phyloP scores from a whole-genome alignment of 257 asterid genomes.

The Fraxinus anomala region DNA sequence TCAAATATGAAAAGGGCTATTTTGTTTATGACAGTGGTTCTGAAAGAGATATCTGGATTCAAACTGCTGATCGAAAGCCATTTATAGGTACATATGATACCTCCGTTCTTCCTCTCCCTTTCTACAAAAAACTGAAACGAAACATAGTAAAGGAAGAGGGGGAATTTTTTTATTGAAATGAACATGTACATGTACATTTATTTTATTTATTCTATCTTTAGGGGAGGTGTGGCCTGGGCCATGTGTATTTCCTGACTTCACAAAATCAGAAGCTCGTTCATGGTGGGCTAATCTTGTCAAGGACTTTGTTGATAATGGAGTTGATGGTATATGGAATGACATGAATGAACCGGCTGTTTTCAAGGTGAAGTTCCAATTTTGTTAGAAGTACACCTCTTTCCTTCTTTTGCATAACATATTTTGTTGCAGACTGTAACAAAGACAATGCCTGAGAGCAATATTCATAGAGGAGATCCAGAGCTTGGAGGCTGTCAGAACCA shows the following conservation, averaged over 20 bases:
- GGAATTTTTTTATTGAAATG: background rate
- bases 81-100: slow-evolving; percentile 53
- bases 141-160: background rate
- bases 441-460: slow-evolving; percentile 95
- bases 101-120: background rate
- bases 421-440: slow-evolving; percentile 78
- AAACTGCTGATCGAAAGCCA: slow-evolving; percentile 74
- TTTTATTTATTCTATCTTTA: slow-evolving; percentile 33
- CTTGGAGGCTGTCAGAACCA: slow-evolving; percentile 85
- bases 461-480: slow-evolving; percentile 84
- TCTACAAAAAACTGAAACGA: background rate
- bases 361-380: slow-evolving; percentile 59
- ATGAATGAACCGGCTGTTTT: slow-evolving; percentile 98
- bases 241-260: slow-evolving; percentile 93
- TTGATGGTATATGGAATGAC: slow-evolving; percentile 98
- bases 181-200: background rate
- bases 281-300: slow-evolving; percentile 96
- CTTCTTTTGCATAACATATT: slow-evolving; percentile 24
- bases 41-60: slow-evolving; percentile 78
- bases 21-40: slow-evolving; percentile 86
- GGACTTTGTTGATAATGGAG: slow-evolving; percentile 78
- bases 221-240: slow-evolving; percentile 99
- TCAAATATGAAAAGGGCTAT: slow-evolving; percentile 80
- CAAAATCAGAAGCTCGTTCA: slow-evolving; percentile 70
- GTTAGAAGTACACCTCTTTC: slow-evolving; percentile 19